Evolutionary conservation across 805 yeast species (phyloP).

Genomic region (Candida ovalis): DNA sequence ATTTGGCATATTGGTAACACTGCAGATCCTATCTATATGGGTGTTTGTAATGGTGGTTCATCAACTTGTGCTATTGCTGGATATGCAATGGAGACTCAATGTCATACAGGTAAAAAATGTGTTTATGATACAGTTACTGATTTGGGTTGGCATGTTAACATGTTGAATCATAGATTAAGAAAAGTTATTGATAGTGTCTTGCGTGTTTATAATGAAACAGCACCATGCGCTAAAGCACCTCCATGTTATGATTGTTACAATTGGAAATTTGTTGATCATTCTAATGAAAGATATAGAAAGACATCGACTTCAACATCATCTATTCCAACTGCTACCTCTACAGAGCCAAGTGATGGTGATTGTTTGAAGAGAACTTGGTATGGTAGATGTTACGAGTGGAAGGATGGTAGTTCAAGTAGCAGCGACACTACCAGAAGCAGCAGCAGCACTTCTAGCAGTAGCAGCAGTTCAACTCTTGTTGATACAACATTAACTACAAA

Average conservation of each 20-base stretch:
- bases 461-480: slow-evolving; percentile 1
- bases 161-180: slow-evolving; percentile 85
- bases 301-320: slow-evolving; percentile 27
- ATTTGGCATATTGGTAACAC: slow-evolving; percentile 96
- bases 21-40: slow-evolving; percentile 96
- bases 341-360: slow-evolving; percentile 34
- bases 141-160: slow-evolving; percentile 84
- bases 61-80: slow-evolving; percentile 89
- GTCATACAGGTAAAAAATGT: slow-evolving; percentile 88
- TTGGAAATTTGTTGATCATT: slow-evolving; percentile 70
- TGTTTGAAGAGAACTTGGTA: slow-evolving; percentile 63
- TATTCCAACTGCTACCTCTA: slow-evolving; percentile 17
- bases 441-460: too few species aligned
- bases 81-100: slow-evolving; percentile 93
- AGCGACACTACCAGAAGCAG: too few species aligned
- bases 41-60: slow-evolving; percentile 92
- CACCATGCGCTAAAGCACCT: slow-evolving; percentile 68
- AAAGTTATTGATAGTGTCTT: slow-evolving; percentile 84
- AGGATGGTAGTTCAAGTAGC: slow-evolving; percentile 15
- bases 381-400: slow-evolving; percentile 43
- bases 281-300: slow-evolving; percentile 27
- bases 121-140: slow-evolving; percentile 87
- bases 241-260: slow-evolving; percentile 89
- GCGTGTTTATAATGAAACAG: slow-evolving; percentile 67
- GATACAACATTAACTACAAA: slow-evolving; percentile 9